Base-by-base conservation (phyloP, 805 yeast species). In the Clavispora phyllophila region DNA sequence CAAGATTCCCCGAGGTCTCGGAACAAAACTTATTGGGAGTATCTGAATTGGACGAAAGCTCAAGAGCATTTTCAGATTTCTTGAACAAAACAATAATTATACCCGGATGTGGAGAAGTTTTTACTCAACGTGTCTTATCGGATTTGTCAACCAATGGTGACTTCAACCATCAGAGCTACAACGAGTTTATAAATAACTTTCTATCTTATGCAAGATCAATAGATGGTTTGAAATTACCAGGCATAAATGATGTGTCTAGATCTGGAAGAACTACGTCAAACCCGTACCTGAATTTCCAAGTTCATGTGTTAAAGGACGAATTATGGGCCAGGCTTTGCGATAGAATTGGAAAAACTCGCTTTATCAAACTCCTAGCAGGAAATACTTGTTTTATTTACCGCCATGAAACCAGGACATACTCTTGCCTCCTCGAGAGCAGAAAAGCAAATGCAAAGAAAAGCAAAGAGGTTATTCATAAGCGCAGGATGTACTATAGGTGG, bases 261-360 rank as follows among this genome's bases (percentile, higher is more conserved):
- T 40, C 3, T 48, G 65, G 35, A 64, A 63, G 36, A 61, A 71
- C 27, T 48, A 51, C 1, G 57, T 63, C 61, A 7, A 76, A 71
- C 44, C 58, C 62, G 2, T 46, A 43, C 20, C 53, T 55, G 3
- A 61, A 56, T 46, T 59, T 70, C n/a, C 60, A 61, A 19, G 66
- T 68, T 3, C 60, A 66, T 14, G 41, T 57, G 2, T 47, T 83
- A 15, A 79, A 78, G 44, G 54, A 65, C 4, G 50, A 62, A 3
- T 47, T 55, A 2, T 81, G 86, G 79, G 66, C 66, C 24, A 47
- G 54, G 3, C 35, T 80, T 0, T 75, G 63, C 43, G 45, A 43
- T 2, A 24, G 59, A 1, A 47, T 79, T 2, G 83, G 82, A 0
- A 54, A 58, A 7, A 43, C 44, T 1, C 42, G 44, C 1, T 79